Evolutionary conservation across 106 monocot species (phyloP), one percentile per base, ranked within the genome.

Genomic region (Allium sativum): DNA sequence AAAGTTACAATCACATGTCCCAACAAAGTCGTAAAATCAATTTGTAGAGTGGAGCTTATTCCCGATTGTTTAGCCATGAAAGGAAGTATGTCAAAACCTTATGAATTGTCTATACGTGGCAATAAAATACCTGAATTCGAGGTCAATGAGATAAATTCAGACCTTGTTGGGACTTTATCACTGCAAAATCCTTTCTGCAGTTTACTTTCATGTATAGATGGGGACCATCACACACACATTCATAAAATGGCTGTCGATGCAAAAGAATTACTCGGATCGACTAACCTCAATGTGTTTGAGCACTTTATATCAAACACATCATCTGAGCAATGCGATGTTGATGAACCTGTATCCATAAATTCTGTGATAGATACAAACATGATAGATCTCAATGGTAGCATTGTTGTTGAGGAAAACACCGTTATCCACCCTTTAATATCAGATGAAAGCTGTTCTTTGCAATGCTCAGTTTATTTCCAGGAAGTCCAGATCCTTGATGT

Each of bases 401-500:
- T 70, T 41, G 55, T 86, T 18, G 40, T 86, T 44, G 78, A 81
- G 41, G 73, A 78, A 20, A 65, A 55, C 51, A 76, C 86, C 44
- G 57, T 58, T 65, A 69, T 89, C 45, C 76, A 72, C 69, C 77
- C 65, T 22, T 15, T 73, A 15, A 65, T 61, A 63, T 53, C 74
- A 70, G 59, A 69, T 76, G 89, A 71, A 40, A 56, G 61, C 55
- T 87, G 18, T 69, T 69, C 58, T 55, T 58, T 77, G 15, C 84
- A 86, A 17, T 80, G 77, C 73, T 77, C 72, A n/a, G 16, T 84
- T 69, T 57, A 58, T 68, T 76, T 80, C 53, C 79, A 83, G 75
- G 86, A 87, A 72, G 75, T 84, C 18, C 74, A 90, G 59, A 75
- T 82, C 19, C 67, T 96, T 63, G 90, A 96, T 67, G 54, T 71